Evolutionary conservation across 441 rosid species (phyloP).

Genomic region (Pelargonium australe): DNA sequence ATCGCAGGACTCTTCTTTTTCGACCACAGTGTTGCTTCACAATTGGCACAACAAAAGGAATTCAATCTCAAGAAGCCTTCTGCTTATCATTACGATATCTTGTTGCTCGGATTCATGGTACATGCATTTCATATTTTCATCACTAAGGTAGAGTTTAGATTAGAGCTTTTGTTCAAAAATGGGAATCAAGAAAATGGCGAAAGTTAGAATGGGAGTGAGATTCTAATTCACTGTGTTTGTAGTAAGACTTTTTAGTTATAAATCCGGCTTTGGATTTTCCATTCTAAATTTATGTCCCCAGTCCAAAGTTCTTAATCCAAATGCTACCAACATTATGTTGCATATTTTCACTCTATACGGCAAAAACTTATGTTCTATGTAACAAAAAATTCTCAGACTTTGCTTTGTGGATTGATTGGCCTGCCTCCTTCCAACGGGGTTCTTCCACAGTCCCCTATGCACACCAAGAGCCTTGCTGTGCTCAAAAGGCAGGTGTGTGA

Average conservation of each 20-base stretch:
- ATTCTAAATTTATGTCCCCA: too few relatives aligned
- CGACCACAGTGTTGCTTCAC: slow-evolving; percentile 85
- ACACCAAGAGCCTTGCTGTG: slow-evolving; percentile 79
- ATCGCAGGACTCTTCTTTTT: slow-evolving; percentile 81
- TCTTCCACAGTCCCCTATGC: slow-evolving; percentile 90
- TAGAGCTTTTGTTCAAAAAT: too few relatives aligned
- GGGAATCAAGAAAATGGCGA: too few relatives aligned
- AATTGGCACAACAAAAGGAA: slow-evolving; percentile 85
- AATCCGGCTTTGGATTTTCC: too few relatives aligned
- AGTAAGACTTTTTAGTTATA: too few relatives aligned
- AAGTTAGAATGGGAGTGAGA: too few relatives aligned
- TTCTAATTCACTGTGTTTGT: too few relatives aligned
- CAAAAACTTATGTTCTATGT: slow-evolving; percentile 3
- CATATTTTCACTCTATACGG: not conserved
- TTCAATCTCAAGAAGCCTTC: slow-evolving; percentile 77
- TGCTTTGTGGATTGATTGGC: slow-evolving; percentile 74
- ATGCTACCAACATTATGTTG: not conserved
- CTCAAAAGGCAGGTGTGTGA: slow-evolving; percentile 68
- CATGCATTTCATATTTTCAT: not conserved
- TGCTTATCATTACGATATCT: slow-evolving; percentile 77
- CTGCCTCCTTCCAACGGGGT: slow-evolving; percentile 91
- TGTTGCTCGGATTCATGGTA: slow-evolving; percentile 36
- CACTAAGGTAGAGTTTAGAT: too few relatives aligned
- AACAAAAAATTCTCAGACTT: slow-evolving; percentile 37
- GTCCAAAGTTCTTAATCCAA: too few relatives aligned